phyloP scores from a whole-genome alignment of 371 early-diverging fungal species.

The Capillidium rhysosporum region DNA sequence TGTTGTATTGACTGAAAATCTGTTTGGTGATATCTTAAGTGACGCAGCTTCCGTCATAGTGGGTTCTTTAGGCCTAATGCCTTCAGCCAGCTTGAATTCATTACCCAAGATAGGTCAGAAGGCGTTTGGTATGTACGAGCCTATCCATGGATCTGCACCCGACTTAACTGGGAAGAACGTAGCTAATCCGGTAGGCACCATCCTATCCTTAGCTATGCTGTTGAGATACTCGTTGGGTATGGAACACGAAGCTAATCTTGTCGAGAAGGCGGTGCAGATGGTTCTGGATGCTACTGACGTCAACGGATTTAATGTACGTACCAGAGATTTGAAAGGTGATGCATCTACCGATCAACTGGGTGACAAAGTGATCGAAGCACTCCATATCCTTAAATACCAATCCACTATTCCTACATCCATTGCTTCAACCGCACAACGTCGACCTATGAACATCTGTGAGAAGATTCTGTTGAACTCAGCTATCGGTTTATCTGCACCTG shows the following conservation, averaged over 20 bases:
- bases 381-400: conserved; percentile 23
- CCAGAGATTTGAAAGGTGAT: conserved; percentile 74
- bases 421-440: conserved; percentile 23
- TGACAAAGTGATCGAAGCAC: conserved; percentile 61
- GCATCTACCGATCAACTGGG: conserved; percentile 74
- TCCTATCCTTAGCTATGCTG: conserved; percentile 84
- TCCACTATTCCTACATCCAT: conserved; percentile 13
- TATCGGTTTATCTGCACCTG: conserved; percentile 35
- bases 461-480: conserved; percentile 52
- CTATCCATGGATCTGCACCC: conserved; percentile 95
- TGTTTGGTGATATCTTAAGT: conserved; percentile 95
- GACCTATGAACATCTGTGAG: conserved; percentile 50
- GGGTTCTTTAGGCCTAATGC: conserved; percentile 83
- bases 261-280: conserved; percentile 79
- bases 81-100: conserved; percentile 74
- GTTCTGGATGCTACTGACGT: conserved; percentile 60
- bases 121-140: conserved; percentile 84
- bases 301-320: conserved; percentile 54
- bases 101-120: conserved; percentile 49
- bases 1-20: conserved; percentile 87
- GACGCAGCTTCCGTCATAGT: conserved; percentile 93
- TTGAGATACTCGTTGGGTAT: conserved; percentile 81
- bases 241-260: conserved; percentile 64
- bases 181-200: conserved; percentile 94
- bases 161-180: conserved; percentile 92